phyloP scores from a whole-genome alignment of 257 asterid genomes.

The Euphrasia confusa region DNA sequence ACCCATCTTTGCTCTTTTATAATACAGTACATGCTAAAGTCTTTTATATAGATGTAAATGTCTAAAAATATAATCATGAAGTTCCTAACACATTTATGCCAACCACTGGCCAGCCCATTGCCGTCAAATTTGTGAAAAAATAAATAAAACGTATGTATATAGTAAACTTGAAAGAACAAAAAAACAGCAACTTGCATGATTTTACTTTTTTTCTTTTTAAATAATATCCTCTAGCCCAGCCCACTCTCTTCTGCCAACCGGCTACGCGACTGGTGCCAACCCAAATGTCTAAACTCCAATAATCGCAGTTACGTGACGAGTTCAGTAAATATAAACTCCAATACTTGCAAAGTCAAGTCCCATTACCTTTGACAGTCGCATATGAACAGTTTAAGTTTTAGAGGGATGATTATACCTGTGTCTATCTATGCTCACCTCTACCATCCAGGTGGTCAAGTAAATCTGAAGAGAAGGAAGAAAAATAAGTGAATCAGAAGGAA shows the following conservation, averaged over 20 bases:
- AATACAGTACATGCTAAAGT: background rate
- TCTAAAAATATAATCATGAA: background rate
- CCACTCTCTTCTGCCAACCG: too few species aligned
- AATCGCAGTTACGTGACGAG: too few species aligned
- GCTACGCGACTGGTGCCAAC: too few species aligned
- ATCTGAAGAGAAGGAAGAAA: constrained; percentile 38
- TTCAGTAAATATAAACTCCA: too few species aligned
- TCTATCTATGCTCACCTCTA: constrained; percentile 65
- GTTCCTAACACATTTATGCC: background rate
- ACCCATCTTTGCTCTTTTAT: background rate
- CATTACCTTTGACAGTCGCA: background rate
- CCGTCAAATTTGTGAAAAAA: background rate
- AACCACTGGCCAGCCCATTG: background rate
- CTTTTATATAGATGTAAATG: background rate
- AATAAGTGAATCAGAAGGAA: constrained; percentile 11
- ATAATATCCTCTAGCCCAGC: background rate
- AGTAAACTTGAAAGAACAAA: too few species aligned
- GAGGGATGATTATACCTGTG: constrained; percentile 39
- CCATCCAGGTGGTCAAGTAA: constrained; percentile 67
- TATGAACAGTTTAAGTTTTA: background rate
- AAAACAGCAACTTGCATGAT: too few species aligned
- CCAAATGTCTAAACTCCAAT: too few species aligned
- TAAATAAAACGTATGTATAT: background rate
- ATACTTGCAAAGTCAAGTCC: too few species aligned
- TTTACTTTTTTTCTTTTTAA: too few species aligned